phyloP scores from a whole-genome alignment of 1,284 basidiomycete genomes.

The Trichosporon ovoides region DNA sequence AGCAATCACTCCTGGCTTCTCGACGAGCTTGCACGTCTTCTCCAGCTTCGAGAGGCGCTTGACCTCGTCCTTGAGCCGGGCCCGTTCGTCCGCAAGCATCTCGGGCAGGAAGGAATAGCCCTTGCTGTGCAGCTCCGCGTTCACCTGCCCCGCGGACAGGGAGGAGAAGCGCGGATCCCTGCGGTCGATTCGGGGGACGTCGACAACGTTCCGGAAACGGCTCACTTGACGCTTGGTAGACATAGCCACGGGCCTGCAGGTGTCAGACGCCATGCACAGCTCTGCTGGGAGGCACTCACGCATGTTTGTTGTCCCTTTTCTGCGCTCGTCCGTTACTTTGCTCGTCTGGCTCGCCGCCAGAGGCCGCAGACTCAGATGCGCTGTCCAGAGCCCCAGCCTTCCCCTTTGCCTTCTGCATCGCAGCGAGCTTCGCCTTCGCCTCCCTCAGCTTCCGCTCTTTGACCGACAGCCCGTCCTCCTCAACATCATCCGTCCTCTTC shows the following conservation, averaged over 20 bases:
- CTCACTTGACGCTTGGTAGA: conserved; percentile 83
- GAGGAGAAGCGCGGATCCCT: conserved; percentile 87
- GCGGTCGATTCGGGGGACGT: conserved; percentile 61
- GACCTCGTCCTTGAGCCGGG: conserved; percentile 61
- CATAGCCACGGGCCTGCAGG: conserved; percentile 67
- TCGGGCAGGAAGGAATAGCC: conserved; percentile 75
- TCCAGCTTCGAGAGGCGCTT: conserved; percentile 66
- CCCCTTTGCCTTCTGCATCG: conserved; percentile 40
- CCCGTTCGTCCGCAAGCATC: conserved; percentile 64
- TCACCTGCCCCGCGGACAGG: conserved; percentile 63
- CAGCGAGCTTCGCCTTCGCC: conserved; percentile 37
- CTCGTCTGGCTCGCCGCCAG: conserved; percentile 21
- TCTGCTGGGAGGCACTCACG: conserved; percentile 56
- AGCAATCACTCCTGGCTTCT: conserved; percentile 60
- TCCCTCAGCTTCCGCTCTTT: conserved; percentile 26
- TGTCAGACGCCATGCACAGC: background rate
- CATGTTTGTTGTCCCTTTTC: conserved; percentile 77
- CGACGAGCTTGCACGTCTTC: conserved; percentile 59
- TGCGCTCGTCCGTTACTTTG: conserved; percentile 50
- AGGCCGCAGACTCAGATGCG: conserved; percentile 18
- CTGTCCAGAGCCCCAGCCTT: conserved; percentile 26
- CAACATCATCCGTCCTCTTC: conserved; percentile 27
- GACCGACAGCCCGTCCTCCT: background rate
- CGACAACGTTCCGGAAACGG: conserved; percentile 68
- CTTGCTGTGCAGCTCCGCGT: conserved; percentile 62